phyloP scores from a whole-genome alignment of 257 asterid species.

The Ophiorrhiza pumila region DNA sequence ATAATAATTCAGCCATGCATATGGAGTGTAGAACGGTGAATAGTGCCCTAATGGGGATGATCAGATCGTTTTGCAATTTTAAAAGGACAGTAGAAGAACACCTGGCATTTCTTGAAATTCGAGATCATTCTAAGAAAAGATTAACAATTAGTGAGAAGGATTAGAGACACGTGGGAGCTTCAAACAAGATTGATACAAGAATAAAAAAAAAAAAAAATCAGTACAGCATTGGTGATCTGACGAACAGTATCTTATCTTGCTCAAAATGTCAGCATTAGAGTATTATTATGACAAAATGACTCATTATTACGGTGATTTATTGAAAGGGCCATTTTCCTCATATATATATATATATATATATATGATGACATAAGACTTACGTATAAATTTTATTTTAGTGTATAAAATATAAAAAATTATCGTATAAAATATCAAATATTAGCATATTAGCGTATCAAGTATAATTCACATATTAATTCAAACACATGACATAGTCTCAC shows the following conservation, averaged over 20 bases:
- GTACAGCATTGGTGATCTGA: slow-evolving; percentile 10
- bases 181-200: background rate
- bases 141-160: slow-evolving; percentile 13
- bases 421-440: too few relatives aligned
- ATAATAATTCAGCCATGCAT: slow-evolving; percentile 28
- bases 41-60: slow-evolving; percentile 19
- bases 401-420: too few relatives aligned
- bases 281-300: too few relatives aligned
- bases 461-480: too few relatives aligned
- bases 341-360: too few relatives aligned
- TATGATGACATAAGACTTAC: too few relatives aligned
- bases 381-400: too few relatives aligned
- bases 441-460: too few relatives aligned
- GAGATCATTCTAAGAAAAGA: slow-evolving; percentile 31
- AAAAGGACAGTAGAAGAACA: slow-evolving; percentile 20
- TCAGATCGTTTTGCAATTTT: slow-evolving; percentile 12
- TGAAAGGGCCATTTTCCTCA: too few relatives aligned
- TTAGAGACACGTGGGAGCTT: slow-evolving; percentile 17
- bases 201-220: slow-evolving; percentile 9
- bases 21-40: slow-evolving; percentile 17
- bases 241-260: background rate
- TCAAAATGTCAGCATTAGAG: slow-evolving; percentile 1
- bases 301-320: too few relatives aligned
- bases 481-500: too few relatives aligned
- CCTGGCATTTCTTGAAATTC: slow-evolving; percentile 35